These are phyloP conservation scores for Penicillium coffeae DNA, from an alignment of 495 filamentous ascomycete genomes.

Conservation along the genomic window DNA sequence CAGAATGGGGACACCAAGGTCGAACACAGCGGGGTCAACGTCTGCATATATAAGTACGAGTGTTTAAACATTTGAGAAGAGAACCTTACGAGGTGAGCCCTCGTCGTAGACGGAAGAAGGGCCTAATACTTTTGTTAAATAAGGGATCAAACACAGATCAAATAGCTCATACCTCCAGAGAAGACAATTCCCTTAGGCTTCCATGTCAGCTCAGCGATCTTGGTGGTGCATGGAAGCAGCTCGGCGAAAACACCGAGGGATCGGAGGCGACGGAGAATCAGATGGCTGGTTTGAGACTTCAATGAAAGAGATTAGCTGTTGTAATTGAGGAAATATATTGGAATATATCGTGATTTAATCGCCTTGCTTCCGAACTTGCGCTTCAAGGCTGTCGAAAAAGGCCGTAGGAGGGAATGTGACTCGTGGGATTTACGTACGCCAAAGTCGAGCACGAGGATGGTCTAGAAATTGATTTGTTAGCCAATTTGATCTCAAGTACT, in stretches of 20 bases:
- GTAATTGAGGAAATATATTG: not conserved
- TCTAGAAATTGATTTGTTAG: not conserved
- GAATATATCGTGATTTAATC: no score
- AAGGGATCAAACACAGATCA: not conserved
- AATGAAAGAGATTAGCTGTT: not conserved
- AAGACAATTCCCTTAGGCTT: constrained; percentile 56
- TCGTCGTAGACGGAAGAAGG: constrained; percentile 24
- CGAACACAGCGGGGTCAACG: constrained; percentile 24
- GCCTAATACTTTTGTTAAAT: constrained; percentile 13
- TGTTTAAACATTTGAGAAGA: not conserved
- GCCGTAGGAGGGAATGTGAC: not conserved
- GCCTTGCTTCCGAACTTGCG: not conserved
- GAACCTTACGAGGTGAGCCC: constrained; percentile 18
- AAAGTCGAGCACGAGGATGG: constrained; percentile 3
- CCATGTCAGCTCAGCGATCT: constrained; percentile 71
- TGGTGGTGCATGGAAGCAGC: constrained; percentile 89
- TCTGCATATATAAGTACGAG: constrained; percentile 16
- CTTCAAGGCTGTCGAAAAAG: not conserved
- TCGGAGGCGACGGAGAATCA: constrained; percentile 73
- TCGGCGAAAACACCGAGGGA: constrained; percentile 84
- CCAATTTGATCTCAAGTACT: not conserved
- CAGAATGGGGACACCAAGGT: constrained; percentile 21
- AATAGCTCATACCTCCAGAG: constrained; percentile 16
- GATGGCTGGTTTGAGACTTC: constrained; percentile 51
- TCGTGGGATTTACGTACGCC: not conserved